Base-by-base conservation (phyloP, 495 filamentous ascomycete genomes). In the Hypomontagnella submonticulosa region DNA sequence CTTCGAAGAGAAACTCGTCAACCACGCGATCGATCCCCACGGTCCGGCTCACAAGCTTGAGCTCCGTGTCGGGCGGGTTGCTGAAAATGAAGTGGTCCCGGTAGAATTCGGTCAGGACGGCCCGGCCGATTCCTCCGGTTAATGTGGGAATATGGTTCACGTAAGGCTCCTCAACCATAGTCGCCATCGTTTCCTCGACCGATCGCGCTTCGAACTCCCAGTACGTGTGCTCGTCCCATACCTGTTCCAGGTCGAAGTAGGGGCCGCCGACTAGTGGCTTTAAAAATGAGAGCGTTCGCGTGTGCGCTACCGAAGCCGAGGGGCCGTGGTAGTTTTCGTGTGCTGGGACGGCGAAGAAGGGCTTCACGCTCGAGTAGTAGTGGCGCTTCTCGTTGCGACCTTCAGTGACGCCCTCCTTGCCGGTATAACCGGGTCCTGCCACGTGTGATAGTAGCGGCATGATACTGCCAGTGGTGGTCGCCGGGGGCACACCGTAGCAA, bases 21-120 rank as follows among this genome's bases (percentile, higher is more conserved):
- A 88, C 80, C 7, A 86, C 72, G 3, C 83, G 74, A 46, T 87
- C 85, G 8, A 83, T 67, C 4, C 84, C 85, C 11, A 87, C 77
- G 0, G 92, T 95, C 12, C 92, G 82, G 4, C 88, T 91, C 4
- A 95, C 70, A 1, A 96, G 82, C 40, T 90, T 87, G 58, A 93
- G 81, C 23, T 75, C 78, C 61, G 90, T 85, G 12, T 88, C 88
- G 0, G 80, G 82, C 1, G 92, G 89, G 32, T 93, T 87, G 50
- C 80, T 79, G 11, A 87, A 86, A 32, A 93, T 85, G 75, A 96
- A 96, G 71, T 89, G 84, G 8, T 91, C 74, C 0, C 83, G 81
- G 71, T 96, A 96, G 73, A 96, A 96, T 10, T 79, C 75, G 0
- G 83, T 82, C n/a, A 95, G 76, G 8, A 85, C 83, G 38, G 84